phyloP scores from a whole-genome alignment of 192 early-diverging fungal genomes.

The Rhizophagus sp. region DNA sequence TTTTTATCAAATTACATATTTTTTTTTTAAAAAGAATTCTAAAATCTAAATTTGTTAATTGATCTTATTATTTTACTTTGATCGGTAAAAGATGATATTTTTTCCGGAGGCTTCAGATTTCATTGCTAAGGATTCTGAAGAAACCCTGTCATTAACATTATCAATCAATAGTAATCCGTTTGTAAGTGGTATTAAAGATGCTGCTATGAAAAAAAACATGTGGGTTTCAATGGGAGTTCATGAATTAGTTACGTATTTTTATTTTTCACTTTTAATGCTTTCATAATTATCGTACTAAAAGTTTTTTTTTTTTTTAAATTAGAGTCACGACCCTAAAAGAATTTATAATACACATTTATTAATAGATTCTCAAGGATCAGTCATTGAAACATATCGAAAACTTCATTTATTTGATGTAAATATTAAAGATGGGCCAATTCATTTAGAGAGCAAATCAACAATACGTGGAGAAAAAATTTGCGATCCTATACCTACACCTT shows the following conservation, averaged over 20 bases:
- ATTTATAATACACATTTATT: slow-evolving; percentile 73
- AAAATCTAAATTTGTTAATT: too few species aligned
- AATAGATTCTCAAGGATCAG: slow-evolving; percentile 57
- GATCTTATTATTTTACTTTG: neutral
- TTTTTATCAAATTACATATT: neutral
- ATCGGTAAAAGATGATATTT: slow-evolving; percentile 63
- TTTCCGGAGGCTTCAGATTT: slow-evolving; percentile 86
- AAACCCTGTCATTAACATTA: slow-evolving; percentile 53
- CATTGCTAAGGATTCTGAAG: slow-evolving; percentile 57
- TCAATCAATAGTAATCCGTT: slow-evolving; percentile 51
- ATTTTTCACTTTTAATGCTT: neutral
- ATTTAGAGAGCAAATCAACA: slow-evolving; percentile 51
- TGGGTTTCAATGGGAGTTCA: slow-evolving; percentile 83
- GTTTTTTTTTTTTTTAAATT: neutral
- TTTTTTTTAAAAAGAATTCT: too few species aligned
- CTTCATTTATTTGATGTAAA: slow-evolving; percentile 82
- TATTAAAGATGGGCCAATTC: slow-evolving; percentile 48
- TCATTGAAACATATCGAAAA: slow-evolving; percentile 67
- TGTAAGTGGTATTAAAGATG: slow-evolving; percentile 57
- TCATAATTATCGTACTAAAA: neutral
- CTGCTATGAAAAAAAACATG: slow-evolving; percentile 58
- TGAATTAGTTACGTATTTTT: slow-evolving; percentile 49
- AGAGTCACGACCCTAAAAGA: slow-evolving; percentile 35
- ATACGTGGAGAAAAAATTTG: slow-evolving; percentile 41
- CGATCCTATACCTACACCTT: slow-evolving; percentile 46